phyloP scores from a whole-genome alignment of 2,329 filamentous ascomycete genomes.

The Meredithiella fracta region DNA sequence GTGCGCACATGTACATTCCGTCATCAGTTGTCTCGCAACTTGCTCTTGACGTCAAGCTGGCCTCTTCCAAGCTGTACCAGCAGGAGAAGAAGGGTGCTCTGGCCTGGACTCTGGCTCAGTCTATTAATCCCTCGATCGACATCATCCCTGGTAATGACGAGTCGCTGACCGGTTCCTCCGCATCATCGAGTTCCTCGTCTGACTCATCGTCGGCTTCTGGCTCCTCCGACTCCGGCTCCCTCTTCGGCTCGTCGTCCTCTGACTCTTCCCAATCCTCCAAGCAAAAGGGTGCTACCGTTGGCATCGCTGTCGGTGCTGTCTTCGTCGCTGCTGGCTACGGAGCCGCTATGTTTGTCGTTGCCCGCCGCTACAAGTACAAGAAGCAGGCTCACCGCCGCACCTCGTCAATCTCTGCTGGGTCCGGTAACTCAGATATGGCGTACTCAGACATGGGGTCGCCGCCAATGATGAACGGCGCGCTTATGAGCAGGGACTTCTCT shows the following conservation, averaged over 20 bases:
- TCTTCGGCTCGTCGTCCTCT: slow-evolving; percentile 23
- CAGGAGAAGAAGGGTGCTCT: slow-evolving; percentile 38
- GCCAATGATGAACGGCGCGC: slow-evolving; percentile 53
- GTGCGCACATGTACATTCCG: slow-evolving; percentile 54
- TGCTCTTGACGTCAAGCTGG: slow-evolving; percentile 50
- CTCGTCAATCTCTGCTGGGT: slow-evolving; percentile 49
- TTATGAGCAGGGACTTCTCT: slow-evolving; percentile 40
- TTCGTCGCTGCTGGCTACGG: slow-evolving; percentile 74
- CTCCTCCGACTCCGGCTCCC: slow-evolving; percentile 4
- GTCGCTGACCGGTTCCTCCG: slow-evolving; percentile 24
- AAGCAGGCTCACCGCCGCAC: slow-evolving; percentile 59
- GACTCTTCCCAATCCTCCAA: slow-evolving; percentile 38
- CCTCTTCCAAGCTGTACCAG: slow-evolving; percentile 59
- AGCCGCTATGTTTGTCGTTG: slow-evolving; percentile 85
- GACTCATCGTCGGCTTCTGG: background rate
- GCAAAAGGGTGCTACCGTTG: slow-evolving; percentile 45
- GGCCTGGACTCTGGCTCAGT: slow-evolving; percentile 54
- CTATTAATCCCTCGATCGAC: slow-evolving; percentile 74
- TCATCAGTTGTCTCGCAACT: slow-evolving; percentile 51
- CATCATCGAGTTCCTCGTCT: slow-evolving; percentile 12
- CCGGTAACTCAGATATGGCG: slow-evolving; percentile 37
- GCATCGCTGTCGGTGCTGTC: slow-evolving; percentile 61
- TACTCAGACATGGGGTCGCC: slow-evolving; percentile 33
- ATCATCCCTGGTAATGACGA: slow-evolving; percentile 35
- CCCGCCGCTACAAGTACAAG: slow-evolving; percentile 78